phyloP scores from a whole-genome alignment of 2,329 filamentous ascomycete genomes.

The Onygenales sp. region DNA sequence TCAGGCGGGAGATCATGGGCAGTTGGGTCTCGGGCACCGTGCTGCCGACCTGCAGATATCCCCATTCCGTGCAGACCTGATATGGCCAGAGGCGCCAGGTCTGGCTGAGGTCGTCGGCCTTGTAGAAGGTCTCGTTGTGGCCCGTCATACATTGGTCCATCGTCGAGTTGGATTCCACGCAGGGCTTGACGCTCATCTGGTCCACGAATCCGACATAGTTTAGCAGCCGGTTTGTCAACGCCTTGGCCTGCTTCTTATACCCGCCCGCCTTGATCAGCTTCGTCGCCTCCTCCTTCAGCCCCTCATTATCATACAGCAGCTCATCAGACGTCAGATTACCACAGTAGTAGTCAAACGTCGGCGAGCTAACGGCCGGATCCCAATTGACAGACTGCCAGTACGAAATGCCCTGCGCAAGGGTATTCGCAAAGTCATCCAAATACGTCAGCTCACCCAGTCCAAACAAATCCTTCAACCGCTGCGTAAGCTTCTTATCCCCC shows the following conservation, averaged over 20 bases:
- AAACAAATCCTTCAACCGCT: slow-evolving; percentile 45
- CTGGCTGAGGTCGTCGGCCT: slow-evolving; percentile 33
- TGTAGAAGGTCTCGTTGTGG: slow-evolving; percentile 39
- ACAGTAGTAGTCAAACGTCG: slow-evolving; percentile 45
- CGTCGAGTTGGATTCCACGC: slow-evolving; percentile 23
- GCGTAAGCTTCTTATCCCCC: slow-evolving; percentile 29
- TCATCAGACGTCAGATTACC: slow-evolving; percentile 42
- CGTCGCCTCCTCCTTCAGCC: slow-evolving; percentile 30
- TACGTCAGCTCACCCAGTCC: slow-evolving; percentile 35
- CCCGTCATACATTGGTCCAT: slow-evolving; percentile 45
- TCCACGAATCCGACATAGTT: slow-evolving; percentile 50
- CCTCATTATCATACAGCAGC: slow-evolving; percentile 33
- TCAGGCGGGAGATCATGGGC: slow-evolving; percentile 61
- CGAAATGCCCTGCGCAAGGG: slow-evolving; percentile 35
- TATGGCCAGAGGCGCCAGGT: slow-evolving; percentile 48
- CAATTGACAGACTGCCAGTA: slow-evolving; percentile 50
- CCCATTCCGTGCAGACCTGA: slow-evolving; percentile 57
- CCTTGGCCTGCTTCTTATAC: slow-evolving; percentile 31
- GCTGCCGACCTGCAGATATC: slow-evolving; percentile 65
- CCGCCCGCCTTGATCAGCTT: slow-evolving; percentile 40
- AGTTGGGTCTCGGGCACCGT: slow-evolving; percentile 54
- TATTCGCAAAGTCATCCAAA: slow-evolving; percentile 44
- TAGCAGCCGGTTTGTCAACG: slow-evolving; percentile 42
- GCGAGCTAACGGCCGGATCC: slow-evolving; percentile 46
- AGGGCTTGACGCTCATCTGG: slow-evolving; percentile 24